Percentiles rank a stretch among this genome's conserved stretches.
phyloP scores from a whole-genome alignment of 768 basidiomycete species.

The Russula dissimulans region DNA sequence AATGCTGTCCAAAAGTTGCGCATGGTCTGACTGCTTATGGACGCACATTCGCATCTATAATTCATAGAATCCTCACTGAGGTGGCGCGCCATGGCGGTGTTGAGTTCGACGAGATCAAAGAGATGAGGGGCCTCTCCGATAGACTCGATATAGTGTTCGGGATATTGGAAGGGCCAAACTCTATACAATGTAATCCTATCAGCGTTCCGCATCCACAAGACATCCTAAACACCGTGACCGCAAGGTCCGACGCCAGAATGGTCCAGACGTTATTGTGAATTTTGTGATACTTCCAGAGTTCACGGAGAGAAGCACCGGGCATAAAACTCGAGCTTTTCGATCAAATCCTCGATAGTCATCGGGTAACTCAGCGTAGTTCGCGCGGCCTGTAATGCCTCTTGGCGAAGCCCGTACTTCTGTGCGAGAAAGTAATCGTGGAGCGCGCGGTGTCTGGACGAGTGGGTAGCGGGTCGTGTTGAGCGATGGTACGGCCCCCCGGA shows the following conservation, averaged over 20 bases:
- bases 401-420: not conserved
- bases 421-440: not conserved
- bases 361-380: not conserved
- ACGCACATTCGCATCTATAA: not conserved
- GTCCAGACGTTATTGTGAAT: not conserved
- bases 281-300: constrained; percentile 2
- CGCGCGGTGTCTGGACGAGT: not conserved
- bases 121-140: not conserved
- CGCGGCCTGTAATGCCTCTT: not conserved
- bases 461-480: not conserved
- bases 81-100: not conserved
- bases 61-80: not conserved
- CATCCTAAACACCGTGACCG: not conserved
- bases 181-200: not conserved
- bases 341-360: not conserved
- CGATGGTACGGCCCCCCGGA: not conserved
- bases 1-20: not conserved
- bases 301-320: not conserved
- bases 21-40: not conserved
- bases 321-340: not conserved
- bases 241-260: not conserved
- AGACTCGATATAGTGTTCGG: not conserved
- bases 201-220: not conserved
- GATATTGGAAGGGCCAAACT: not conserved
- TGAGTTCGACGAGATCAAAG: not conserved